These are phyloP conservation scores for Tardiomyces depauwii DNA, from an alignment of 1,139 yeast species.

Conservation along the genomic window DNA sequence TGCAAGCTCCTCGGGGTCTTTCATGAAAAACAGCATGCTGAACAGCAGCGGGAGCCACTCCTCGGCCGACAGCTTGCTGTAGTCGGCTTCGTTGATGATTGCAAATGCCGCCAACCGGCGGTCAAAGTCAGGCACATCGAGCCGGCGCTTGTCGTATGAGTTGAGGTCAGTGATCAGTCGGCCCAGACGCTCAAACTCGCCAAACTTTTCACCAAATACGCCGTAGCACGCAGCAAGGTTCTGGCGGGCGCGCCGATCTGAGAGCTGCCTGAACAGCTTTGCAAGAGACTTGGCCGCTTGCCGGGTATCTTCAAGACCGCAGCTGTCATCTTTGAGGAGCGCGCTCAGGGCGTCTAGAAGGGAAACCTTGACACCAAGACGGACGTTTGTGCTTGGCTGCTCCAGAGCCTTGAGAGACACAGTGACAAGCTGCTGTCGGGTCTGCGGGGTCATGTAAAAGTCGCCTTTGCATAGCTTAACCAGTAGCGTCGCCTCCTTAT, in stretches of 20 bases:
- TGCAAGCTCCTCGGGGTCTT: slow-evolving; percentile 72
- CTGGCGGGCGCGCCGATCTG: slow-evolving; percentile 50
- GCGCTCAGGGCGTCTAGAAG: slow-evolving; percentile 44
- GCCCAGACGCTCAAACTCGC: slow-evolving; percentile 36
- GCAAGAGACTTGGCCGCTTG: slow-evolving; percentile 48
- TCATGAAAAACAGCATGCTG: slow-evolving; percentile 57
- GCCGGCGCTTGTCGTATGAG: slow-evolving; percentile 48
- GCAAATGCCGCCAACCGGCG: slow-evolving; percentile 60
- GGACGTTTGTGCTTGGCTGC: slow-evolving; percentile 47
- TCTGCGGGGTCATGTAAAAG: slow-evolving; percentile 45
- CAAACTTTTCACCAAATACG: slow-evolving; percentile 46
- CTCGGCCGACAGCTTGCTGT: slow-evolving; percentile 31
- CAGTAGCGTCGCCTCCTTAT: slow-evolving; percentile 42
- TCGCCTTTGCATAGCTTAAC: slow-evolving; percentile 49
- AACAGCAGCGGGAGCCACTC: slow-evolving; percentile 80
- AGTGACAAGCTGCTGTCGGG: slow-evolving; percentile 42
- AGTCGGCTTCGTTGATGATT: slow-evolving; percentile 47
- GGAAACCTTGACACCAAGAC: slow-evolving; percentile 43
- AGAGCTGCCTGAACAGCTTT: slow-evolving; percentile 44
- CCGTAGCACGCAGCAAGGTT: slow-evolving; percentile 49
- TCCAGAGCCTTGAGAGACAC: slow-evolving; percentile 55
- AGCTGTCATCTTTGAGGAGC: slow-evolving; percentile 31
- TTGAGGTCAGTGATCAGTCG: slow-evolving; percentile 52
- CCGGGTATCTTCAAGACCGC: slow-evolving; percentile 41
- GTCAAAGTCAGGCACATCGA: slow-evolving; percentile 74